A percentile compares a stretch with the other conserved stretches of the same genome.
phyloP scores from a whole-genome alignment of 192 early-diverging fungal species.

The Fimicolochytrium jonesii region DNA sequence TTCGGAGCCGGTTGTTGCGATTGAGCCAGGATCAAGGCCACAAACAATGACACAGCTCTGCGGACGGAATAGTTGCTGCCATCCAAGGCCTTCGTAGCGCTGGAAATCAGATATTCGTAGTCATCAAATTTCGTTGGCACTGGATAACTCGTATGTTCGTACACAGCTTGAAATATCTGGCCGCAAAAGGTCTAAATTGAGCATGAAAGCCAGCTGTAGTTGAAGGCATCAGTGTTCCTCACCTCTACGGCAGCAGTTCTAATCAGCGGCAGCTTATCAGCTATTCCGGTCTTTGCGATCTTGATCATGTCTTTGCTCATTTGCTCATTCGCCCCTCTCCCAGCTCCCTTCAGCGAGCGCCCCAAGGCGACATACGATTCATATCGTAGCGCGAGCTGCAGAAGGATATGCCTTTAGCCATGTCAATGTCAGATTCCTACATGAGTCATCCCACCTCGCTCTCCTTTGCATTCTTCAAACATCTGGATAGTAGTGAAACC shows the following conservation, averaged over 20 bases:
- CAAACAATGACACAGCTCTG: constrained; percentile 43
- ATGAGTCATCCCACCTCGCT: constrained; percentile 22
- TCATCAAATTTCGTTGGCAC: constrained; percentile 50
- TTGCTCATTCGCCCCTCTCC: constrained; percentile 64
- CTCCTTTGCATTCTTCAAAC: constrained; percentile 65
- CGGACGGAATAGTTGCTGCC: constrained; percentile 44
- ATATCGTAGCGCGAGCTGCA: constrained; percentile 50
- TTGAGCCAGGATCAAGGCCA: constrained; percentile 47
- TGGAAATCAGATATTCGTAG: constrained; percentile 45
- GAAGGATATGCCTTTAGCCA: not conserved
- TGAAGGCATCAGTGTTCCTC: too few species aligned
- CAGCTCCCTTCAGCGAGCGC: constrained; percentile 66
- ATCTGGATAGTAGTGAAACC: constrained; percentile 54
- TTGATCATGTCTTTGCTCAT: constrained; percentile 72
- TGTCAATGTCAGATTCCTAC: too few species aligned
- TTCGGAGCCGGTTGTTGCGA: constrained; percentile 43
- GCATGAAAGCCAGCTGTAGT: too few species aligned
- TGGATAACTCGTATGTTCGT: constrained; percentile 39
- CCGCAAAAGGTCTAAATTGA: not conserved
- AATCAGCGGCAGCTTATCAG: constrained; percentile 70
- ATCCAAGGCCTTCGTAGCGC: constrained; percentile 51
- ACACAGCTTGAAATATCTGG: constrained; percentile 49
- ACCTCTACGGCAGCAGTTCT: constrained; percentile 65
- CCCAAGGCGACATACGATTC: constrained; percentile 66
- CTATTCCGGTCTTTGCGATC: constrained; percentile 54